Evolutionary conservation across 75 land plant genomes (phyloP), one percentile per base, ranked within the genome.

Genomic region (Ceratopteris richardii): DNA sequence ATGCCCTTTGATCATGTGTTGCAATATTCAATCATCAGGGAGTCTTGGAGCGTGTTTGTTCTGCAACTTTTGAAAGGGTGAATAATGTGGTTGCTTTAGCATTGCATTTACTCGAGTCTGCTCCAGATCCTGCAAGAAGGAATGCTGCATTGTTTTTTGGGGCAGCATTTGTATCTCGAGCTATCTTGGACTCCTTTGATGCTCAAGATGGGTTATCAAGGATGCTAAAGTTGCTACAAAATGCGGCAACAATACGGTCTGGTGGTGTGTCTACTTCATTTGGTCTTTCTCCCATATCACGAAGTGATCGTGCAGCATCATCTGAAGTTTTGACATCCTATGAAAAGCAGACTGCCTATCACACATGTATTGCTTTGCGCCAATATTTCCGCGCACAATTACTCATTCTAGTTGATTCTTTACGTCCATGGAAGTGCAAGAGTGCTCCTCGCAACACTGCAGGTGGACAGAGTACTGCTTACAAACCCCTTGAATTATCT

Each of bases 271-370:
- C 78, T 67, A 74, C 69, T 13, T 27, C 63, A 21, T 25, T 71
- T 19, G 76, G 76, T 17, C 64, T 61, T 26, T 44, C 79, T 41
- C 48, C 68, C 20, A 53, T 51, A 43, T 62, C 76, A 33, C 58
- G 86, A 63, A 82, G 74, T 74, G 92, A 91, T 77, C 72, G 90
- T 43, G 76, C 82, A 53, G 42, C 43, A 47, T 73, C 88, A 61
- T 51, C 88, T 29, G 99, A 95, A 63, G 91, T 86, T 28, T 66
- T 95, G 44, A 86, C 96, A 40, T 73, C 87, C 21, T 77, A 77
- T 22, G 92, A 82, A 40, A 95, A 95, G 69, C 97, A 90, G 73
- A 82, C 86, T 66, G 96, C 99, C 36, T 95, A 83, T 61, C 96
- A 90, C 47, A 84, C 92, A 1, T 90, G 96, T 86, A 83, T 95